A percentile compares a stretch with the other conserved stretches of the same genome.
Evolutionary conservation across 345 rosid genomes (phyloP).

Genomic region (Boechera stricta): DNA sequence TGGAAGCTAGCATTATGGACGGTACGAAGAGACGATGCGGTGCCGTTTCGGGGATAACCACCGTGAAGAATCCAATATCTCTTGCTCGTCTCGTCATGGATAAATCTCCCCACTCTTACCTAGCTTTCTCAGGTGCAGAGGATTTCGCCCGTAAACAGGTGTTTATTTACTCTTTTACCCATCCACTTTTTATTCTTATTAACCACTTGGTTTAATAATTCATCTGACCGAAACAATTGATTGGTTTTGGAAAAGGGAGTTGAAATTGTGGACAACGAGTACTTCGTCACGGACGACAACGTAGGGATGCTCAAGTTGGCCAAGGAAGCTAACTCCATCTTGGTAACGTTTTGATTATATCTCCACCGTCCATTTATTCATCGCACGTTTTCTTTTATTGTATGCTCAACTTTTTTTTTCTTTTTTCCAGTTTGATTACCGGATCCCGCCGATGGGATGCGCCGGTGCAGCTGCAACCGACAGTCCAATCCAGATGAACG

Average conservation of each 20-base stretch:
- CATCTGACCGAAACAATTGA: background rate
- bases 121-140: constrained; percentile 91
- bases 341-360: constrained; percentile 52
- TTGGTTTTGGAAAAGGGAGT: constrained; percentile 59
- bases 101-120: constrained; percentile 92
- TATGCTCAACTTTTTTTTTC: background rate
- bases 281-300: constrained; percentile 89
- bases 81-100: constrained; percentile 98
- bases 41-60: constrained; percentile 86
- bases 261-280: constrained; percentile 78
- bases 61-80: constrained; percentile 87
- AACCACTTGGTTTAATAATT: constrained; percentile 24
- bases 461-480: constrained; percentile 66
- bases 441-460: constrained; percentile 65
- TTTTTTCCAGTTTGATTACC: constrained; percentile 75
- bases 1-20: constrained; percentile 99
- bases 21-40: constrained; percentile 88
- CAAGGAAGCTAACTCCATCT: constrained; percentile 84
- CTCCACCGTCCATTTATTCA: constrained; percentile 35
- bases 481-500: constrained; percentile 73
- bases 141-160: constrained; percentile 89
- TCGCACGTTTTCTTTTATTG: background rate
- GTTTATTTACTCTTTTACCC: constrained; percentile 27
- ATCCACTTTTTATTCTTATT: constrained; percentile 1
- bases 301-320: constrained; percentile 86